Conservation (phyloP, 768 basidiomycete genomes). For the Leccinum ochraceum region DNA sequence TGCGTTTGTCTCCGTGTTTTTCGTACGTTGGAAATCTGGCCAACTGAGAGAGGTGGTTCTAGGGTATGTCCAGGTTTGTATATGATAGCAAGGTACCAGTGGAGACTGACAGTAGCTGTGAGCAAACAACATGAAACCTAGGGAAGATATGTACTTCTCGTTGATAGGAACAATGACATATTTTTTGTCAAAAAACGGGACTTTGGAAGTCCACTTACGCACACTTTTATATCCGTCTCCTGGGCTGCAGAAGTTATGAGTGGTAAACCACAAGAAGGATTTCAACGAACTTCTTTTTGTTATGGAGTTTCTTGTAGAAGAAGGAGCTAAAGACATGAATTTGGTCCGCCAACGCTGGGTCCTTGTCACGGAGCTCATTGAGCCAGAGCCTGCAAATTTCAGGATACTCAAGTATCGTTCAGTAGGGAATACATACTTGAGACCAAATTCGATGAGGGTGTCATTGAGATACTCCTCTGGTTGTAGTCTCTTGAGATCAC, state of each 20-base stretch:
- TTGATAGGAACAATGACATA: conserved; percentile 96
- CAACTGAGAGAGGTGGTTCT: conserved; percentile 44
- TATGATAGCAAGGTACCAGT: conserved; percentile 98
- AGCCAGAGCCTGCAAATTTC: conserved; percentile 62
- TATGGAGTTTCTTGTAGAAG: conserved; percentile 92
- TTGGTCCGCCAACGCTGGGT: conserved; percentile 66
- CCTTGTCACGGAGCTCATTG: conserved; percentile 48
- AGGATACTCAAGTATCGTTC: background rate
- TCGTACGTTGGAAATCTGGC: conserved; percentile 11
- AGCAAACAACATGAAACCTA: background rate
- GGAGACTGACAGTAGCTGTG: conserved; percentile 54
- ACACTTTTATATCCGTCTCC: conserved; percentile 81
- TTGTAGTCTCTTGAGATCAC: conserved; percentile 71
- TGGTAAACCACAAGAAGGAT: background rate
- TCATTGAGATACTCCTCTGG: conserved; percentile 93
- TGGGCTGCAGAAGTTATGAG: conserved; percentile 35
- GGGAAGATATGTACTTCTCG: conserved; percentile 68
- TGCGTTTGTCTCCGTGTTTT: conserved; percentile 27
- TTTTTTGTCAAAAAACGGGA: conserved; percentile 88
- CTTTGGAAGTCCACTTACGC: conserved; percentile 90
- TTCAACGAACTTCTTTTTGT: conserved; percentile 52
- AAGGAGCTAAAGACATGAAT: conserved; percentile 96
- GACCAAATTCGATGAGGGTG: conserved; percentile 92
- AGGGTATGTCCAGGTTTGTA: conserved; percentile 71
- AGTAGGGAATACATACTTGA: conserved; percentile 63